Evolutionary conservation across 129 eudicot genomes (phyloP), one percentile per base, ranked within the genome.

Genomic region (Flaveria robusta): DNA sequence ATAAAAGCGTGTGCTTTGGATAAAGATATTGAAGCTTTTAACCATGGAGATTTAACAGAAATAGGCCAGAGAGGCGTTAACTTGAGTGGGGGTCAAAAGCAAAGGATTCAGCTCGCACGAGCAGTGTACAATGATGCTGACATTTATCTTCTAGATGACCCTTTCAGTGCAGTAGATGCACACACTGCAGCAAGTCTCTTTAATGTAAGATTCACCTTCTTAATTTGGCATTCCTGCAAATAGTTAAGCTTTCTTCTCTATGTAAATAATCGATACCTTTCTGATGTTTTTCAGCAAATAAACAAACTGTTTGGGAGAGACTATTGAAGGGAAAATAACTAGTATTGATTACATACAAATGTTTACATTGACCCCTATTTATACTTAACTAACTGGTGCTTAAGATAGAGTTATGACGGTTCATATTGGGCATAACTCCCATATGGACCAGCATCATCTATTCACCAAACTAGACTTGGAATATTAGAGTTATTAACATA

Each of bases 111-210:
- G 75, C 90, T 93, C 16, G 92, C 89, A 9, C 88, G 98, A 50
- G 95, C 95, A 16, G 92, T 93, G 16, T 93, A 93, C 59, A 81
- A 85, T 55, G 95, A 93, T 82, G 90, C 96, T 29, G 96, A 90
- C 62, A 90, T 90, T 0, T 88, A 90, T 87, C 90, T 90, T 76
- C 89, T 93, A 52, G 98, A 92, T 70, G 98, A 92, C 58, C 96
- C 96, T 15, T 93, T 93, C 67, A 90, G 98, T 79, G 96, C 95
- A 10, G 98, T 93, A 14, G 92, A 88, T 86, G 95, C 98, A 80
- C 98, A 93, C 74, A 93, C 98, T 6, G 92, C 90, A 11, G 86
- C 96, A 69, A 71, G 80, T 71, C 93, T 93, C 49, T 90, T 93
- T 71, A 87, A 88, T 47, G 95, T 88, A 82, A 76, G 75, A 31